Evolutionary conservation across 352 stramenopile genomes (phyloP), one percentile per base, ranked within the genome.

Genomic region (Phytophthora fragariae): DNA sequence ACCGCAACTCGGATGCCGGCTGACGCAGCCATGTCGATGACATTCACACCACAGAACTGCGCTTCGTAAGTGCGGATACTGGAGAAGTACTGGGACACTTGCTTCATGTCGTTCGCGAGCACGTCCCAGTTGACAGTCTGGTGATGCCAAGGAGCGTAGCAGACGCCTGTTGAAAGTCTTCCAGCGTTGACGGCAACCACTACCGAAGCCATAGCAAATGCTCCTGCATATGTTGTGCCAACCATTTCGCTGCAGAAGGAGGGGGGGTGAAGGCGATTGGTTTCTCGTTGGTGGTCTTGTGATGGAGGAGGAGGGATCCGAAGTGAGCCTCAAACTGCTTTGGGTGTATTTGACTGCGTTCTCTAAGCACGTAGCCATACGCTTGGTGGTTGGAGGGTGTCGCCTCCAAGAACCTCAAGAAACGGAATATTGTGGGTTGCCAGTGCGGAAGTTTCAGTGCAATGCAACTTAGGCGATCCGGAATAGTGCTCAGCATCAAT

Each of bases 61-160:
- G 84, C 80, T 63, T 90, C 77, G 77, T 82, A 92, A 24, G 84
- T 90, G 59, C 84, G 84, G 19, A 92, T 73, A 27, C 69, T 68
- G 19, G 67, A 69, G 65, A 90, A 91, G 58, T 82, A 65, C 69
- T 81, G 52, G 46, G 72, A 68, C 21, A 80, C 62, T 49, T 76
- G 67, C 11, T 49, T 31, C 19, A 83, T 71, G 61, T 83, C 76
- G 37, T 66, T 76, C 27, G 62, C 55, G 47, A 83, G 53, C 12
- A 83, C 65, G 21, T 76, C 72, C 12, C 57, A 24, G 24, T 58
- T 69, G 19, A 87, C 79, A 17, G 29, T 61, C 6, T 17, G 12
- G 76, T 88, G 81, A 70, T 88, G 81, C 81, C 82, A 89, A 37
- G 82, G 75, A 52, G 68, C 75, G 75, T 89, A 89, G 82, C 79